These are phyloP conservation scores for Flaveria trinervia DNA, from an alignment of 129 eudicot species.

Conservation along the genomic window DNA sequence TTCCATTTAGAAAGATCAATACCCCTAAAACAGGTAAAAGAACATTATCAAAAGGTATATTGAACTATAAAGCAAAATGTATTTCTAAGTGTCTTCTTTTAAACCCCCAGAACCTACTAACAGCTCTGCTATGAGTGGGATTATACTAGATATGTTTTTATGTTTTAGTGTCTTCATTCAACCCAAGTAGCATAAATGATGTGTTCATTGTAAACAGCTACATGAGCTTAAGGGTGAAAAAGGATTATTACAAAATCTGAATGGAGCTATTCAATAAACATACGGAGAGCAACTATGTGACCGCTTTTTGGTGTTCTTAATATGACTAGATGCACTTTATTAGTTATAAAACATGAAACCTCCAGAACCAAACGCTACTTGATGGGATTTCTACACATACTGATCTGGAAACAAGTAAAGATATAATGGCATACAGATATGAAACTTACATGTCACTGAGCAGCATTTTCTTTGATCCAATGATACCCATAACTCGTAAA, in stretches of 20 bases:
- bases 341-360: background rate
- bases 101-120: too few species aligned
- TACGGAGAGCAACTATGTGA: background rate
- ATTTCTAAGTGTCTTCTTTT: background rate
- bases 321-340: background rate
- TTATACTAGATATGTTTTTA: too few species aligned
- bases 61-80: slow-evolving; percentile 10
- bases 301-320: background rate
- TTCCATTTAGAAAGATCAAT: slow-evolving; percentile 86
- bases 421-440: slow-evolving; percentile 11
- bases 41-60: slow-evolving; percentile 2
- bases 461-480: slow-evolving; percentile 77
- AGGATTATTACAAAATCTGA: background rate
- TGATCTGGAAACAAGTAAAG: background rate
- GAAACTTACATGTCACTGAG: slow-evolving; percentile 79
- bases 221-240: background rate
- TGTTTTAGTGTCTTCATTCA: too few species aligned
- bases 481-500: slow-evolving; percentile 95
- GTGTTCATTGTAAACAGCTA: background rate
- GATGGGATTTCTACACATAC: background rate
- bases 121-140: too few species aligned
- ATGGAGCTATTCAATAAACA: background rate
- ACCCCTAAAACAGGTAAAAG: slow-evolving; percentile 55
- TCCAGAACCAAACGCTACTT: slow-evolving; percentile 5
- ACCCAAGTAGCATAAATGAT: background rate